Evolutionary conservation across 371 early-diverging fungal genomes (phyloP).

Genomic region (Rhizopus sp.): DNA sequence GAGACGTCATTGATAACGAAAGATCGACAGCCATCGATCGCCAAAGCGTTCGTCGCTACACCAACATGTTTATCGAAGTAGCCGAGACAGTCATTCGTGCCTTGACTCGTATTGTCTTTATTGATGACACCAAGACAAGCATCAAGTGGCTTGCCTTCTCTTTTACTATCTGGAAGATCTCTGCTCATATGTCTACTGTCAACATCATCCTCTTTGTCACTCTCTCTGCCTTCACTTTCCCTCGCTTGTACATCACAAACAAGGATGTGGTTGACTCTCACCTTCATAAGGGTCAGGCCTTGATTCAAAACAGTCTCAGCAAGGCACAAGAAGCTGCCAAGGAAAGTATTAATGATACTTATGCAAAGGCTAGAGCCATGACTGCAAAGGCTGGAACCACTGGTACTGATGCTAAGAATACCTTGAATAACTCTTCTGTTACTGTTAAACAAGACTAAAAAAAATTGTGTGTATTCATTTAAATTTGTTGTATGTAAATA

Average conservation of each 20-base stretch:
- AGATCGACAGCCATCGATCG: conserved; percentile 25
- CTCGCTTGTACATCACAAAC: conserved; percentile 41
- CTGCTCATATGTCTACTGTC: conserved; percentile 40
- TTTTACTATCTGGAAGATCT: conserved; percentile 41
- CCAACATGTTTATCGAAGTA: conserved; percentile 35
- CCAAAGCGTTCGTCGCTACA: conserved; percentile 30
- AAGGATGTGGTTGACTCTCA: conserved; percentile 47
- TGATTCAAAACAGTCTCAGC: conserved; percentile 21
- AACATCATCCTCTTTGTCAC: conserved; percentile 27
- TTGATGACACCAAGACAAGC: conserved; percentile 42
- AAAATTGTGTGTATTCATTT: neutral
- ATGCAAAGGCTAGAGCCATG: conserved; percentile 24
- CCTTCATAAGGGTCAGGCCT: conserved; percentile 37
- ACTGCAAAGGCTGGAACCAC: conserved; percentile 33
- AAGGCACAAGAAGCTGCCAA: conserved; percentile 25
- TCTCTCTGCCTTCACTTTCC: conserved; percentile 40
- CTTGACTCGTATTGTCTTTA: conserved; percentile 44
- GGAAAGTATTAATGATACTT: conserved; percentile 21
- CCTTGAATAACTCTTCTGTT: conserved; percentile 20
- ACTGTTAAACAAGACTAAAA: conserved; percentile 27
- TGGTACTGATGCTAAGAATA: conserved; percentile 39
- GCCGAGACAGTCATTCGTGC: conserved; percentile 37
- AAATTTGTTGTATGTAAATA: no score
- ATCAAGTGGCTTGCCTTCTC: conserved; percentile 42
- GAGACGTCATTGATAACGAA: conserved; percentile 33